Evolutionary conservation across 2,329 filamentous ascomycete species (phyloP), one percentile per base, ranked within the genome.

Genomic region (Seiridium unicorne): DNA sequence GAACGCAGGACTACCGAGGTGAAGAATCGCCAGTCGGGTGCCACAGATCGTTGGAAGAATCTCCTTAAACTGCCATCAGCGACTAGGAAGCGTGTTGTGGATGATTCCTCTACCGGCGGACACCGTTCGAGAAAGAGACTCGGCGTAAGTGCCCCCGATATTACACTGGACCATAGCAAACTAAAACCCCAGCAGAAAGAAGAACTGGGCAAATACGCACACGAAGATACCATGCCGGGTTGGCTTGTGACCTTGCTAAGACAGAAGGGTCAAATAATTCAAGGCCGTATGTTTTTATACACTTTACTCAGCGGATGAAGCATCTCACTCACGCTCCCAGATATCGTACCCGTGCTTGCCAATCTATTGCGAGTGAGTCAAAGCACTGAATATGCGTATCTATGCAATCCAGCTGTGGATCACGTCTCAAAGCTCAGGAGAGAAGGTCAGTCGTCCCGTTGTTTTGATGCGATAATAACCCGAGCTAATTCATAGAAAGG

Each of bases 341-440:
- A 82, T 10, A 77, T 92, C 8, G 79, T 93, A 58, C 82, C 85
- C 0, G 82, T 88, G 1, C 76, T 94, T 31, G 75, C 80, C 26
- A 82, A 84, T 62, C 77, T 93, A 9, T 84, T 91, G 48, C 81
- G 88, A 46, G 81, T 89, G 59, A 91, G 90, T 67, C 70, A 76
- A 6, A 77, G 78, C 4, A 90, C 92, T 1, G 79, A 84, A 57
- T 85, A 85, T 64, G 91, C 91, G 5, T 97, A 93, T 68, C 79
- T 97, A 40, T 97, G 93, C 72, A 87, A 93, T 68, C 84, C 89
- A 1, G 80, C 81, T 53, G 89, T 92, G 0, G 82, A 87, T 54
- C 93, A 97, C 69, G 83, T 98, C 34, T 91, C 90, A 56, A 96
- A 96, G 69, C 81, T 96, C 57, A 84, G 82, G n/a, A 82, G 80